Evolutionary conservation across 2,329 filamentous ascomycete species (phyloP).

Genomic region (Coniochaeta ligniaria): DNA sequence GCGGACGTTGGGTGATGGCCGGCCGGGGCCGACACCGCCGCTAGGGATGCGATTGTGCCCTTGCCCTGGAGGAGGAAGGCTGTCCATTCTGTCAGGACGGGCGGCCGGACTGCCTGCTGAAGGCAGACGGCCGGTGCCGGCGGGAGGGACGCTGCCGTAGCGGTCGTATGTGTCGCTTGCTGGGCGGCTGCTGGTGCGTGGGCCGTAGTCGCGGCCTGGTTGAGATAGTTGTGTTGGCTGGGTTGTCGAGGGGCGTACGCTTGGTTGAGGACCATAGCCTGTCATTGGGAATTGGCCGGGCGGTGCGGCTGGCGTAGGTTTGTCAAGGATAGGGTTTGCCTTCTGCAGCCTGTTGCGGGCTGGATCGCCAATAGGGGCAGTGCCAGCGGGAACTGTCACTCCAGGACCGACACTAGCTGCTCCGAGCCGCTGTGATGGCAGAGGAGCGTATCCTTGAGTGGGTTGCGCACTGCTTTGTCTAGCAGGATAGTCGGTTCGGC

Average conservation of each 20-base stretch:
- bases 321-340: slow-evolving; percentile 20
- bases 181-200: slow-evolving; percentile 25
- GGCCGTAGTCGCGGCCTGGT: slow-evolving; percentile 29
- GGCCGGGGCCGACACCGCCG: slow-evolving; percentile 4
- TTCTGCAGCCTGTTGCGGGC: slow-evolving; percentile 31
- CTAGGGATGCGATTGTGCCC: not conserved
- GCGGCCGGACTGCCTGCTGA: slow-evolving; percentile 15
- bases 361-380: slow-evolving; percentile 24
- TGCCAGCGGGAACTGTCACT: slow-evolving; percentile 12
- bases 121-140: slow-evolving; percentile 8
- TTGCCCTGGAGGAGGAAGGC: slow-evolving; percentile 5
- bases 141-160: slow-evolving; percentile 15
- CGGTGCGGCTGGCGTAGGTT: slow-evolving; percentile 16
- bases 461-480: slow-evolving; percentile 2
- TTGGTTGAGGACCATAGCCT: slow-evolving; percentile 7
- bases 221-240: slow-evolving; percentile 13
- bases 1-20: slow-evolving; percentile 16
- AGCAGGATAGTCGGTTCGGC: slow-evolving; percentile 4
- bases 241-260: not conserved
- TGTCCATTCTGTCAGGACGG: slow-evolving; percentile 21
- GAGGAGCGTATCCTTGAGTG: slow-evolving; percentile 3
- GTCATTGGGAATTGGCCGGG: slow-evolving; percentile 17
- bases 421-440: slow-evolving; percentile 8
- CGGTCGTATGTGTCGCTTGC: slow-evolving; percentile 19
- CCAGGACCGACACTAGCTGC: slow-evolving; percentile 9